A percentile compares a stretch with the other conserved stretches of the same genome.
Evolutionary conservation across 768 basidiomycete genomes (phyloP).

Genomic region (Russula emetica): DNA sequence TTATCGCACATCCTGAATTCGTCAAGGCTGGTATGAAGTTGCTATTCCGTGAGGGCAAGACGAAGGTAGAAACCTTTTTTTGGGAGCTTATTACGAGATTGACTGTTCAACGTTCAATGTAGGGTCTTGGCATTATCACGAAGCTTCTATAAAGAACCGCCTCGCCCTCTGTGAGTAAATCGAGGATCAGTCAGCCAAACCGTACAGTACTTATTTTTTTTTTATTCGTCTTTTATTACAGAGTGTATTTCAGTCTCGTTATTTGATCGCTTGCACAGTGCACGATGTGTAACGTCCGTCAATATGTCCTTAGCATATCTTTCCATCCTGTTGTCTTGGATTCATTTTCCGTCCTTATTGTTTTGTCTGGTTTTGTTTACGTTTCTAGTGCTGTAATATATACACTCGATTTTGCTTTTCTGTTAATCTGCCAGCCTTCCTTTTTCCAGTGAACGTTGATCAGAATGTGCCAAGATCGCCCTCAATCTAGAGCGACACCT

Average conservation of each 20-base stretch:
- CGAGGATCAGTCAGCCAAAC: constrained; percentile 36
- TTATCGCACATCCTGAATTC: constrained; percentile 88
- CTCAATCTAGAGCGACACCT: not conserved
- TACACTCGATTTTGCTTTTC: not conserved
- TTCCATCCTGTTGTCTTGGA: not conserved
- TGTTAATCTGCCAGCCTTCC: not conserved
- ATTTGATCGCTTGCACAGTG: too few relatives aligned
- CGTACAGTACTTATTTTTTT: too few relatives aligned
- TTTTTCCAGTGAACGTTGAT: not conserved
- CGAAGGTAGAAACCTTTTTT: constrained; percentile 57
- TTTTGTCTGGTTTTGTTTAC: not conserved
- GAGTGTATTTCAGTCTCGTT: not conserved
- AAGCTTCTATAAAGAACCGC: constrained; percentile 45
- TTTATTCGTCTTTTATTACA: not conserved
- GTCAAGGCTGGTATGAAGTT: constrained; percentile 92
- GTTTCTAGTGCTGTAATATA: not conserved
- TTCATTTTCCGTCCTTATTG: not conserved
- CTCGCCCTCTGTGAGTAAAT: not conserved
- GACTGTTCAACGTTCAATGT: constrained; percentile 6
- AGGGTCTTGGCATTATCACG: constrained; percentile 80
- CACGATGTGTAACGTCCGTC: not conserved
- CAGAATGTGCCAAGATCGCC: not conserved
- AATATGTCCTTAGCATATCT: not conserved
- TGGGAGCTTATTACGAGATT: not conserved
- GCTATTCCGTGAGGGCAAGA: constrained; percentile 92